Base-by-base conservation (phyloP, 306 rosid genomes). In the Medicago lupulina region DNA sequence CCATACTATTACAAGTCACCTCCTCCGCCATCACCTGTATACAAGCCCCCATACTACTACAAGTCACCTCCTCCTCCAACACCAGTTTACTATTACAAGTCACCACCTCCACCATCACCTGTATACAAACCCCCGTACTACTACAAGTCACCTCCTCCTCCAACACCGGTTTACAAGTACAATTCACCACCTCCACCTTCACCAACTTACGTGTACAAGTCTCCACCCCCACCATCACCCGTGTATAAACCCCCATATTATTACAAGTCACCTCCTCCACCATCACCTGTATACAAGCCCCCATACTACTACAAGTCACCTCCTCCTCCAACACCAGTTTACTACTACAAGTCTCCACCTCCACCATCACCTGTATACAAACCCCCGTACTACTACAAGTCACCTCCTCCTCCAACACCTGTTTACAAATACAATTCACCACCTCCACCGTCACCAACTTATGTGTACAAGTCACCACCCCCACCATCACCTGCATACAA, bases 211-310 rank as follows among this genome's bases (percentile, higher is more conserved):
- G 4, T 3, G 7, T 55, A 55, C 15, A 55, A 55, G 0, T 55
- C 61, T 0, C 61, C 87, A 0, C 85, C 85, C 0, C 90, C 88
- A 8, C 90, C 84, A 0, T 46, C 66, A 0, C 74, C 76, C 0
- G 25, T 59, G 3, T 77, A 76, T 1, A 54, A 79, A 2, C 83
- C 87, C 1, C 79, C 81, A 0, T 85, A 85, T 53, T 41, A 63
- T 2, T 86, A 83, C 39, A 41, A 75, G 0, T 83, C 86, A 1
- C 86, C 86, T 1, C 86, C 86, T 0, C 86, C 86, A 3, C 91
- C 89, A 18, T 8, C 60, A 54, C 60, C 60, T 9, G 60, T 18
- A 0, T 54, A 54, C 2, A 19, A 54, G 3, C 60, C 60, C 28
- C 60, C 60, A 9, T 54, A 54, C 14, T 54, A 54, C 7, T 54